Base-by-base conservation (phyloP, 495 filamentous ascomycete genomes). In the Daldinia bambusicola region DNA sequence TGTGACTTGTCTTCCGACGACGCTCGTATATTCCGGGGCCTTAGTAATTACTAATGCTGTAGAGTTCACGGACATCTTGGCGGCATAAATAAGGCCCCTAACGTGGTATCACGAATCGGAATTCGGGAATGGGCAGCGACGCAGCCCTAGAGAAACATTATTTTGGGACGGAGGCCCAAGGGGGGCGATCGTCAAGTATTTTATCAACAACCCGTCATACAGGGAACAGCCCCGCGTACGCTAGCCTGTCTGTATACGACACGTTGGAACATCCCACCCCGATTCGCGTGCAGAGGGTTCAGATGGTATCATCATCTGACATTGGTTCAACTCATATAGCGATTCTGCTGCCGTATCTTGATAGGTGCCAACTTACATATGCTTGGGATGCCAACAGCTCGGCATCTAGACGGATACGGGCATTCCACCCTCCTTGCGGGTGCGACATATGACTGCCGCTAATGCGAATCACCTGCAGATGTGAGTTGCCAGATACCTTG, bases 221-320 rank as follows among this genome's bases (percentile, higher is more conserved):
- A 26, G 58, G 48, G 48, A 12, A 38, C n/a, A 22, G 48, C 67
- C 62, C 71, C 67, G 62, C 67, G 67, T 56, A 67, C 13, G 62
- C 32, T 52, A 63, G 43, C 63, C 62, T 63, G 68, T 60, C 70
- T 40, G 36, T 66, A 61, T 38, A 57, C 22, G 66, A 61, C 62
- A 69, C 61, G 66, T 69, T 73, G 61, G 56, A 62, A 58, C 65
- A 62, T 61, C 22, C 62, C 71, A 70, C 66, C 61, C 67, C 67
- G 63, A 45, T 62, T 45, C 71, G 43, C 12, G 41, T 67, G 67
- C 67, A 67, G 52, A 38, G n/a, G 48, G 40, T 6, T 63, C 12
- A 70, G 71, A 74, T 74, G 37, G 67, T 58, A 66, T 70, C 67
- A 57, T 74, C 63, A 70, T 74, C 67, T 74, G 71, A 74, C 63